phyloP scores from a whole-genome alignment of 1,284 basidiomycete species.

The Fomitopsis betulina region DNA sequence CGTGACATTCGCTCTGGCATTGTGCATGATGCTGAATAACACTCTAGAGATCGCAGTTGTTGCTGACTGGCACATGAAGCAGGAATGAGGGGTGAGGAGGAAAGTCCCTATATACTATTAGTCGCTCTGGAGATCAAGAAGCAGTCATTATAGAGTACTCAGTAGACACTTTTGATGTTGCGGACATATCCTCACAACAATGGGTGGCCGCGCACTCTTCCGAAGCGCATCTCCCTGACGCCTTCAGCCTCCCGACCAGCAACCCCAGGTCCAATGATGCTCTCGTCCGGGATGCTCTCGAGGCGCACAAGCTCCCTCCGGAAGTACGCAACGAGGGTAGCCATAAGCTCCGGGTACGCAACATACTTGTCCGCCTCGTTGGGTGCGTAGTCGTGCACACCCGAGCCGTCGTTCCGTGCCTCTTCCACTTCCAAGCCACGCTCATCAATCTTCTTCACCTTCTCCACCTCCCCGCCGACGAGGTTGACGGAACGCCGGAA shows the following conservation, averaged over 20 bases:
- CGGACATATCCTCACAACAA: neutral
- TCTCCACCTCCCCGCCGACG: slow-evolving; percentile 55
- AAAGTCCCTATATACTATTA: neutral
- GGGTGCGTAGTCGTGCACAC: slow-evolving; percentile 68
- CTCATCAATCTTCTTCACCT: slow-evolving; percentile 48
- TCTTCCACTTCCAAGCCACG: slow-evolving; percentile 49
- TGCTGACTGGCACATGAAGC: too few species aligned
- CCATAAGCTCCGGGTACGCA: slow-evolving; percentile 74
- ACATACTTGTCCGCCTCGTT: slow-evolving; percentile 63
- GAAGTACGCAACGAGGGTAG: slow-evolving; percentile 72
- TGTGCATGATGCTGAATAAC: too few species aligned
- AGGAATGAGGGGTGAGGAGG: neutral
- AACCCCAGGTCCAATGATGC: slow-evolving; percentile 41
- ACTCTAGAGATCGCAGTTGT: too few species aligned
- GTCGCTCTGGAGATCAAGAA: neutral
- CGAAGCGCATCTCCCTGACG: slow-evolving; percentile 24
- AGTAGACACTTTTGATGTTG: neutral
- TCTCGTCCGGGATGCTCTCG: slow-evolving; percentile 67
- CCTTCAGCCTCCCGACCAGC: slow-evolving; percentile 25
- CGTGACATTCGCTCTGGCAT: too few species aligned
- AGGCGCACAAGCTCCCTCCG: slow-evolving; percentile 75
- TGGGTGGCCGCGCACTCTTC: slow-evolving; percentile 10
- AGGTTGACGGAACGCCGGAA: slow-evolving; percentile 66
- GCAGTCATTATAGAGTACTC: neutral
- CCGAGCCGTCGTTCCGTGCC: slow-evolving; percentile 58